Evolutionary conservation across 176 grass and related monocot species (phyloP), one percentile per base, ranked within the genome.

Genomic region (Cocos nucifera): DNA sequence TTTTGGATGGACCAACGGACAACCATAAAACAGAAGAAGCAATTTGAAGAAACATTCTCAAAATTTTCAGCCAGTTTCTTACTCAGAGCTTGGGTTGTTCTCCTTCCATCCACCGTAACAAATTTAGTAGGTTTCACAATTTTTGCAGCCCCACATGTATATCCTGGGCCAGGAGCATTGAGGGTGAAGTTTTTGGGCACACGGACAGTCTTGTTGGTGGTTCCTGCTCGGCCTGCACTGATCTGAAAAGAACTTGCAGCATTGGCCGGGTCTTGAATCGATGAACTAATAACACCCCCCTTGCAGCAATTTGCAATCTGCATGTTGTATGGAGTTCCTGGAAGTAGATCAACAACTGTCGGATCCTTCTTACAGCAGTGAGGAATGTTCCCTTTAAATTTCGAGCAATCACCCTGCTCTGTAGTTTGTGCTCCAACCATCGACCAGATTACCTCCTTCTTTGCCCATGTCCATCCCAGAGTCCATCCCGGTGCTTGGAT

Each of bases 381-480:
- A 19, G 79, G 88, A 77, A 80, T 74, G 53, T 64, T 78, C 4
- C 19, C 65, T 86, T 83, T 83, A 57, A 86, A 91, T 32, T 75
- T 56, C 5, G 83, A 91, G 69, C 88, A 91, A 55, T 91, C 88
- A 15, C 88, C 88, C 80, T 91, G 88, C 48, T 86, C 88, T 44
- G 66, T 83, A 7, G 83, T 66, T 62, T 91, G 88, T 17, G 69
- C 73, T 39, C 83, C 88, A 15, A 62, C 24, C 73, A 86, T 75
- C n/a, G 48, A 19, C 83, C 88, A 86, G 27, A 86, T 91, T 68
- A 91, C 57, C 73, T 91, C 88, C 49, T 80, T 91, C 76, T 91
- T 91, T 67, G 76, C 58, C 88, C 88, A 91, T 35, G 44, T 25
- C 83, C 88, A 91, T 52, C 88, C 83, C 30, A 91, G 72, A 59